Percentiles rank a stretch among this genome's conserved stretches.
Evolutionary conservation across 441 rosid species (phyloP).

Genomic region (Arabidopsis hybrid): DNA sequence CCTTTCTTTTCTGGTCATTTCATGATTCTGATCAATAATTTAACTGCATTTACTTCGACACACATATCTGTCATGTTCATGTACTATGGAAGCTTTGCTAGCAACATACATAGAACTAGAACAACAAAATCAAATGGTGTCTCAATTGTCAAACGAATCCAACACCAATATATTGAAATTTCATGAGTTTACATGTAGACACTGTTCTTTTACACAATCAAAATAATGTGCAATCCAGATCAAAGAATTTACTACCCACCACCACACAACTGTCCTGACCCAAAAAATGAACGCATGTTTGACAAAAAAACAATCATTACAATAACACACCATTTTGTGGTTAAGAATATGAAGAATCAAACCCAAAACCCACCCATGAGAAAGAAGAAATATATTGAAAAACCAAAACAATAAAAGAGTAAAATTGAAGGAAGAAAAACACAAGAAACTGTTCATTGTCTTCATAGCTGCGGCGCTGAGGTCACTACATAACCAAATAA

Average conservation of each 20-base stretch:
- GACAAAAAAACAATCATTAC: slow-evolving; percentile 26
- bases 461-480: slow-evolving; percentile 36
- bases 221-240: slow-evolving; percentile 31
- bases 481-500: slow-evolving; percentile 28
- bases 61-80: slow-evolving; percentile 1
- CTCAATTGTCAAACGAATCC: background rate
- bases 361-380: slow-evolving; percentile 27
- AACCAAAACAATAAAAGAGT: slow-evolving; percentile 2
- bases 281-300: background rate
- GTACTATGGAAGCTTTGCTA: slow-evolving; percentile 4
- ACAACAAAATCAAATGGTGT: slow-evolving; percentile 6
- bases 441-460: slow-evolving; percentile 1
- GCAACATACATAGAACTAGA: background rate
- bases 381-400: background rate
- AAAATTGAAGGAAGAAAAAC: background rate
- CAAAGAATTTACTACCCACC: slow-evolving; percentile 40
- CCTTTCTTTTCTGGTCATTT: slow-evolving; percentile 17
- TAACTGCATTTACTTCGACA: slow-evolving; percentile 9
- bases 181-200: slow-evolving; percentile 32
- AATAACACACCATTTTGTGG: slow-evolving; percentile 33
- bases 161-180: background rate
- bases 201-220: background rate
- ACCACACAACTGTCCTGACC: slow-evolving; percentile 37
- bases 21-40: slow-evolving; percentile 17
- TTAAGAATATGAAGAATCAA: slow-evolving; percentile 22